These are phyloP conservation scores for Boletellus ananiceps DNA, from an alignment of 768 basidiomycete genomes.

Conservation along the genomic window DNA sequence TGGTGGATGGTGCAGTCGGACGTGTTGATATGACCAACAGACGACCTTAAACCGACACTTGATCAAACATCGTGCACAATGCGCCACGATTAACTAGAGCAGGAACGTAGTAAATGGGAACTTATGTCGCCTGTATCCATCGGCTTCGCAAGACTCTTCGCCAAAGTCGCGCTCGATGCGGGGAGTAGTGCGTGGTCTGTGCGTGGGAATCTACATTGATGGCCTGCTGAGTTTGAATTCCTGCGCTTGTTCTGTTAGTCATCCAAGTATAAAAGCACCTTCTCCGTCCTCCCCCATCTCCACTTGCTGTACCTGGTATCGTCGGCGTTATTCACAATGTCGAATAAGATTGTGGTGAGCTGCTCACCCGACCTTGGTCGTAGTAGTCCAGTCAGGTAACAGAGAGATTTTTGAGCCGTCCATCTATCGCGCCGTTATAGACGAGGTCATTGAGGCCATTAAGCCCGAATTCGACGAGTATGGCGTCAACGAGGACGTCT, in stretches of 20 bases:
- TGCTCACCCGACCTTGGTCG: constrained; percentile 57
- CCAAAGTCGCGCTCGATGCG: too few species aligned
- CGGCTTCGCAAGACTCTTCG: too few species aligned
- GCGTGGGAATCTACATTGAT: constrained; percentile 39
- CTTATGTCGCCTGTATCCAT: too few species aligned
- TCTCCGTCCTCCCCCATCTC: constrained; percentile 31
- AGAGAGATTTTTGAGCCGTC: constrained; percentile 66
- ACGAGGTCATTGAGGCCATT: constrained; percentile 87
- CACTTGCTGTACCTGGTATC: constrained; percentile 26
- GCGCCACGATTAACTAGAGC: too few species aligned
- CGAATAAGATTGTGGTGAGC: constrained; percentile 99
- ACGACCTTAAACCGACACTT: too few species aligned
- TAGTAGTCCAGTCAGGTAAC: constrained; percentile 54
- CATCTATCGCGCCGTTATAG: constrained; percentile 92
- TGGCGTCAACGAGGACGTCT: constrained; percentile 87
- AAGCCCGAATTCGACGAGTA: constrained; percentile 96
- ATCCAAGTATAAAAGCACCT: constrained; percentile 40
- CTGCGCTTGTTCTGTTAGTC: constrained; percentile 33
- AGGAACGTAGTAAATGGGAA: too few species aligned
- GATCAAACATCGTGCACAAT: too few species aligned
- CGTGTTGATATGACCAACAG: too few species aligned
- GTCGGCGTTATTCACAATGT: constrained; percentile 54
- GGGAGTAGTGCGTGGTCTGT: constrained; percentile 32
- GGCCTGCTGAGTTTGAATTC: constrained; percentile 41
- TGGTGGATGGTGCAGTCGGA: too few species aligned